Evolutionary conservation across 768 basidiomycete species (phyloP).

Genomic region (Peribolospora baueri): DNA sequence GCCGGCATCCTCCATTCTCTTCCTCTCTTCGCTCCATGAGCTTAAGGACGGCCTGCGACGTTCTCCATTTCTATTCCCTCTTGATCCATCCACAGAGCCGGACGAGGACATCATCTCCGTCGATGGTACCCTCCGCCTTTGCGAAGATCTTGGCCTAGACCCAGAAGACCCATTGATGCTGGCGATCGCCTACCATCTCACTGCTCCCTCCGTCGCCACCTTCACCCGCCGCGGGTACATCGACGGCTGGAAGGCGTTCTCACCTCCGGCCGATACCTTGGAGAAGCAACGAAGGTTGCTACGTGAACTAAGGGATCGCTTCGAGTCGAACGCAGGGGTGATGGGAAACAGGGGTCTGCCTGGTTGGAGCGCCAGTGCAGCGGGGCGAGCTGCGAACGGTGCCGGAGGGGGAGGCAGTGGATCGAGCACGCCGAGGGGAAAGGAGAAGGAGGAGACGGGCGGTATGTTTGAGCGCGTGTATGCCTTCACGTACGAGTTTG

Average conservation of each 20-base stretch:
- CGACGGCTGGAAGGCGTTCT: slow-evolving; percentile 44
- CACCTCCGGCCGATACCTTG: no score
- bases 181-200: slow-evolving; percentile 54
- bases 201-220: slow-evolving; percentile 44
- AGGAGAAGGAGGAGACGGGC: no score
- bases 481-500: slow-evolving; percentile 56
- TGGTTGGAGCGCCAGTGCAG: no score
- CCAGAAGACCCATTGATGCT: slow-evolving; percentile 64
- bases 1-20: neutral
- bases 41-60: neutral
- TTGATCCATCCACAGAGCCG: slow-evolving; percentile 24
- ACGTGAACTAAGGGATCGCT: no score
- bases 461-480: slow-evolving; percentile 25
- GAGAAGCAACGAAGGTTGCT: no score
- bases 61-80: neutral
- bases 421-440: no score
- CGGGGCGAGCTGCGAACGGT: no score
- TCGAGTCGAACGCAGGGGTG: no score
- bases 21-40: neutral
- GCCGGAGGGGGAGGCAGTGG: no score
- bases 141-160: slow-evolving; percentile 41
- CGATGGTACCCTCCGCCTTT: slow-evolving; percentile 56
- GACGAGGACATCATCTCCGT: slow-evolving; percentile 41
- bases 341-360: no score
- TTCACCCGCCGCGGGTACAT: slow-evolving; percentile 51